A percentile compares a stretch with the other conserved stretches of the same genome.
These are phyloP conservation scores for Fusarium graminum DNA, from an alignment of 2,329 filamentous ascomycete species.

Conservation along the genomic window DNA sequence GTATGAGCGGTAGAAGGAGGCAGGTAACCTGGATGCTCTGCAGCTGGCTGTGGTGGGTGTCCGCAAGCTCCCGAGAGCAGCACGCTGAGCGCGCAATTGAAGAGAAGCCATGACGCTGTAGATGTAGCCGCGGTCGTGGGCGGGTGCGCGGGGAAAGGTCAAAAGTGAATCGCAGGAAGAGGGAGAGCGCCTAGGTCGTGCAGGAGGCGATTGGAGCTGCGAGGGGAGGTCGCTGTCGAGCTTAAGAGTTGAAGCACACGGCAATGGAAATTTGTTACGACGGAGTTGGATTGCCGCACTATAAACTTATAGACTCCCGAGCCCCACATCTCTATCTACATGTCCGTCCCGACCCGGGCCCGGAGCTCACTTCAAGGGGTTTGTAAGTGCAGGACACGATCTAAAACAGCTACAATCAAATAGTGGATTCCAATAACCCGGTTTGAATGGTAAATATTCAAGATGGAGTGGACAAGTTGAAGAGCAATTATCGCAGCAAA, in stretches of 20 bases:
- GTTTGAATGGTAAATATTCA: conserved; percentile 1
- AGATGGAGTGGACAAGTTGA: conserved; percentile 3
- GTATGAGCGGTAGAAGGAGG: conserved; percentile 48
- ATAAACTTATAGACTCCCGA: conserved; percentile 25
- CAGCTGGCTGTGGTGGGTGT: conserved; percentile 33
- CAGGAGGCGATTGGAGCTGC: not conserved
- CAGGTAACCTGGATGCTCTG: conserved; percentile 35
- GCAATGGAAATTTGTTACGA: conserved; percentile 48
- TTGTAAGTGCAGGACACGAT: not conserved
- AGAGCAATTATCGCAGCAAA: conserved; percentile 33
- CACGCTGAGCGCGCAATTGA: conserved; percentile 51
- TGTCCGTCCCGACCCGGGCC: conserved; percentile 4
- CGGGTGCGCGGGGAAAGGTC: conserved; percentile 14
- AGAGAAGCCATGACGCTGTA: conserved; percentile 50
- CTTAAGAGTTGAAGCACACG: conserved; percentile 43
- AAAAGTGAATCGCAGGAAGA: conserved; percentile 24
- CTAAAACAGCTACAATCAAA: not conserved
- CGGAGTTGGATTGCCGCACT: conserved; percentile 49
- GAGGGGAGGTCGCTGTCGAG: conserved; percentile 21
- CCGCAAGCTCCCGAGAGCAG: conserved; percentile 51
- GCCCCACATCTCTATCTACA: conserved; percentile 29
- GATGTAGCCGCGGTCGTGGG: not conserved
- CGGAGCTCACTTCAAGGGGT: conserved; percentile 2
- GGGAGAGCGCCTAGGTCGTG: conserved; percentile 6
- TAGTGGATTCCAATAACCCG: conserved; percentile 7